phyloP scores from a whole-genome alignment of 352 stramenopile species.

The Globisporangium yorkense region DNA sequence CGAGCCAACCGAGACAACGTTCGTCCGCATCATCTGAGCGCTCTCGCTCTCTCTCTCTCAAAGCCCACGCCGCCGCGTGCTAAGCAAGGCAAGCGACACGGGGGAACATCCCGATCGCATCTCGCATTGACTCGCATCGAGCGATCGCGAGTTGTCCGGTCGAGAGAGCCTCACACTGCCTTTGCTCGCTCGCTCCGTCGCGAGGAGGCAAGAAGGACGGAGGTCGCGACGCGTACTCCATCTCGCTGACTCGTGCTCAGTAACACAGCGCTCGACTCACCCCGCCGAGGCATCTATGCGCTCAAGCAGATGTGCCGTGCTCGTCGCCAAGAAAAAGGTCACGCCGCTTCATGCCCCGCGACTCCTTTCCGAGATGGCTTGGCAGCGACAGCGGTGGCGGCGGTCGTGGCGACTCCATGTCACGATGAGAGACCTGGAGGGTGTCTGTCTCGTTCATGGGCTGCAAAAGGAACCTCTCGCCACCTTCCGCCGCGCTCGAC shows the following conservation, averaged over 20 bases:
- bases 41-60: too few relatives aligned
- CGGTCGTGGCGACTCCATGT: too few relatives aligned
- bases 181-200: neutral
- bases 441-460: too few relatives aligned
- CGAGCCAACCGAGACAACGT: neutral
- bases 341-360: neutral
- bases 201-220: too few relatives aligned
- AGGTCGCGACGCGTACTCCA: neutral
- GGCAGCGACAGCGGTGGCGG: too few relatives aligned
- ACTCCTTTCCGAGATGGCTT: neutral
- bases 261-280: neutral
- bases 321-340: conserved; percentile 6
- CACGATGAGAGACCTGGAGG: too few relatives aligned
- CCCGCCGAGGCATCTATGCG: conserved; percentile 2
- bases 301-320: neutral
- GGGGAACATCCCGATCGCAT: neutral
- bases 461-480: too few relatives aligned
- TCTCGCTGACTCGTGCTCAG: neutral
- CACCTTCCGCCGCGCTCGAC: too few relatives aligned
- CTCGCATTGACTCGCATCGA: neutral
- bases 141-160: neutral
- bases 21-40: neutral
- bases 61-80: too few relatives aligned
- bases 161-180: neutral
- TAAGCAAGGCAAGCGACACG: too few relatives aligned